Percentiles rank a stretch among this genome's conserved stretches.
phyloP scores from a whole-genome alignment of 2,329 filamentous ascomycete genomes.

The Nannizzia gypsea region DNA sequence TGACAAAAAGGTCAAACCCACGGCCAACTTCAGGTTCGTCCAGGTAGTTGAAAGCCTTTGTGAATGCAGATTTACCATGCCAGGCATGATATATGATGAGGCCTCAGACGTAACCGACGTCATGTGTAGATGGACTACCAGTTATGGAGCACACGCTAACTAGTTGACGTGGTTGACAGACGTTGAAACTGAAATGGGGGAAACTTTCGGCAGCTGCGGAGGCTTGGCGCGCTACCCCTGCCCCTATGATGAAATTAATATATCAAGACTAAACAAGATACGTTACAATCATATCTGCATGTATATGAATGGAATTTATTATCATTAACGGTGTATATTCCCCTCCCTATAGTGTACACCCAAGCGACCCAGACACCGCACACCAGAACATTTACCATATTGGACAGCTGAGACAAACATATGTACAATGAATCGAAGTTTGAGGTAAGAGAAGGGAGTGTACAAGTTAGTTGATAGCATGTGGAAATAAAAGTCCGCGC shows the following conservation, averaged over 20 bases:
- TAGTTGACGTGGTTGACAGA: neutral
- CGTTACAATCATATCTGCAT: too few species aligned
- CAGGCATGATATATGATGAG: neutral
- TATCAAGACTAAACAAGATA: too few species aligned
- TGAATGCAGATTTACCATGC: neutral
- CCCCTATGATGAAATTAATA: too few species aligned
- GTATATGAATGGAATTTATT: too few species aligned
- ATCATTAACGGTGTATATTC: too few species aligned
- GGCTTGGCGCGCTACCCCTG: neutral
- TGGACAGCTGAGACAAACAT: neutral
- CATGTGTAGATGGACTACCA: neutral
- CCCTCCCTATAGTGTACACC: neutral
- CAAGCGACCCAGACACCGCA: neutral
- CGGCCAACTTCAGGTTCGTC: neutral
- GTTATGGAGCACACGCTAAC: neutral
- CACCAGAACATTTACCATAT: neutral
- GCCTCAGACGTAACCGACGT: neutral
- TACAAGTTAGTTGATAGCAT: neutral
- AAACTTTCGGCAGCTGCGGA: neutral
- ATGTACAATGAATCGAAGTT: neutral
- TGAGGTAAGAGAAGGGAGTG: neutral
- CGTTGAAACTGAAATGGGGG: neutral
- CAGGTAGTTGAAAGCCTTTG: neutral
- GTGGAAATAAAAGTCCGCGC: neutral
- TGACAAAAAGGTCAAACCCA: neutral